These are phyloP conservation scores for Senecio squalidus DNA, from an alignment of 140 eudicot genomes.

Conservation along the genomic window DNA sequence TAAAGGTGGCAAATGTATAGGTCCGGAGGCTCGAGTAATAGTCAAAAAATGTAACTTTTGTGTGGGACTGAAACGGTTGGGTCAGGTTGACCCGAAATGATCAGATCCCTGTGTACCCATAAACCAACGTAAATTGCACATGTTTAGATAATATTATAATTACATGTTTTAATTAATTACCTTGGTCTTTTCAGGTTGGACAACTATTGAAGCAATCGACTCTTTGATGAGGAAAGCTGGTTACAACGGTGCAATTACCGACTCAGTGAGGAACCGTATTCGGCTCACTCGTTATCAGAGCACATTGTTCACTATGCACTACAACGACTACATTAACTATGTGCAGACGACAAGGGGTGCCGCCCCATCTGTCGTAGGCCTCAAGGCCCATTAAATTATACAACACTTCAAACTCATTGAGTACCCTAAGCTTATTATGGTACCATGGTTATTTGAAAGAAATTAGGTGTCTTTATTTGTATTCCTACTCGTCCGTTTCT, in stretches of 20 bases:
- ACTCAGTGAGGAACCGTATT: slow-evolving; percentile 53
- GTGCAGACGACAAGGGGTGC: slow-evolving; percentile 69
- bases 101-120: too few species aligned
- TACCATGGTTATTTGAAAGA: slow-evolving; percentile 7
- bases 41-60: too few species aligned
- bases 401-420: background rate
- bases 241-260: slow-evolving; percentile 66
- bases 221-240: slow-evolving; percentile 75
- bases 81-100: too few species aligned
- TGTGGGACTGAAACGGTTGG: too few species aligned
- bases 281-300: slow-evolving; percentile 81
- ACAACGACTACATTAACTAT: slow-evolving; percentile 58
- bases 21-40: too few species aligned
- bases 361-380: slow-evolving; percentile 56
- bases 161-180: background rate
- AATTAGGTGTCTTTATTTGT: slow-evolving; percentile 5
- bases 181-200: slow-evolving; percentile 57
- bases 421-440: slow-evolving; percentile 11
- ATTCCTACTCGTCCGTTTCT: slow-evolving; percentile 1
- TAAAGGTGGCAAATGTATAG: too few species aligned
- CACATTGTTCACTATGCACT: slow-evolving; percentile 69
- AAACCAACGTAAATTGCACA: too few species aligned
- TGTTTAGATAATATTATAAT: too few species aligned
- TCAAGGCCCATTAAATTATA: slow-evolving; percentile 28
- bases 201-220: slow-evolving; percentile 68